Evolutionary conservation across 495 filamentous ascomycete species (phyloP), one percentile per base, ranked within the genome.

Genomic region (Hypoxylon trugodes): DNA sequence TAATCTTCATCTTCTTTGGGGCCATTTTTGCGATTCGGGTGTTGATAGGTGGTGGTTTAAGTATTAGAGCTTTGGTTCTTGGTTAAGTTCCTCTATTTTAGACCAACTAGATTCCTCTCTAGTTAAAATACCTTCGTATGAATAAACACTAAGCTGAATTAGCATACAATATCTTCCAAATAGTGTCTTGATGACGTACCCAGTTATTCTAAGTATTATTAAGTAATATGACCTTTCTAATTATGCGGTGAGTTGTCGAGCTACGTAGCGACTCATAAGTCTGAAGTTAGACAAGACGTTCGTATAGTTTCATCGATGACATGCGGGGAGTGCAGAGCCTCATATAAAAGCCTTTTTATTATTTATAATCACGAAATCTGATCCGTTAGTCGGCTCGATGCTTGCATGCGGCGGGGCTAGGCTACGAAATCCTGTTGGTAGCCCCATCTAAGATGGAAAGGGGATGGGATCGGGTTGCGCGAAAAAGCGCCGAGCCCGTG

Each of bases 1-100:
- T 69, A 66, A 71, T 66, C 50, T 54, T 63, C 30, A 69, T 53
- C 42, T 53, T 68, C 22, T 56, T 45, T 3, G 13, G 48, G 9
- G 45, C 30, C 47, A 55, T 61, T 21, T 61, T 66, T n/a, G 32
- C 28, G 28, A 21, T 9, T 60, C 4, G 15, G 25, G 16, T 21
- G 36, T 15, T n/a, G n/a, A n/a, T n/a, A n/a, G n/a, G n/a, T n/a
- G n/a, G n/a, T n/a, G n/a, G n/a, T n/a, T n/a, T n/a, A n/a, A n/a
- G n/a, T n/a, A n/a, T n/a, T n/a, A n/a, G n/a, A n/a, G n/a, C n/a
- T n/a, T n/a, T n/a, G n/a, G n/a, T n/a, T n/a, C n/a, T n/a, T n/a
- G n/a, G n/a, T n/a, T n/a, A n/a, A n/a, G n/a, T n/a, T n/a, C n/a
- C n/a, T n/a, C n/a, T n/a, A n/a, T n/a, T n/a, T n/a, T n/a, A n/a